Evolutionary conservation across 768 basidiomycete species (phyloP), one percentile per base, ranked within the genome.

Genomic region (Psilocybe sp.): DNA sequence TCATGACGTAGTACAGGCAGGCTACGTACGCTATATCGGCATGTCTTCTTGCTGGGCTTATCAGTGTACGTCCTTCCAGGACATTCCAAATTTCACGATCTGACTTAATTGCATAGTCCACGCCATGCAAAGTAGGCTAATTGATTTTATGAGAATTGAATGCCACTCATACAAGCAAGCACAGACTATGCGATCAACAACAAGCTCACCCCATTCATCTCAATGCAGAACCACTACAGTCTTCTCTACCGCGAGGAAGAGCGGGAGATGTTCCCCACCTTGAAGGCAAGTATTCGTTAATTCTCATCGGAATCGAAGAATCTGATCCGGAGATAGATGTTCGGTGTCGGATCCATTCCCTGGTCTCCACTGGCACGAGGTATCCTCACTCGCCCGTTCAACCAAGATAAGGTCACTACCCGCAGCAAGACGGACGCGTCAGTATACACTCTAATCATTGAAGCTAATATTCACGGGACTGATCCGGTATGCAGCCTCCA

Each of bases 1-100:
- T 19, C 80, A 85, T 47, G 84, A 85, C 50, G 78, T 86, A n/a
- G 81, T 86, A 4, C 63, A 83, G 53, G 78, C 79, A 2, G 84
- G 84, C 5, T 79, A 80, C 48, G 84, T 78, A 16, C 71, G 84
- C 32, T 85, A 81, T 56, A 73, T 82, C 28, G 80, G 81, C 34
- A 81, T 80, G 77, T 74, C 72, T 15, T 79, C 78, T 6, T 81
- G 79, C 60, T 72, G 64, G 54, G 80, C 79, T 1, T 81, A 69
- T 64, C 79, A 81, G 62, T 81, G 79, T 80, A 57, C 35, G 73
- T 19, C 36, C 13, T 18, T 51, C 8, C 9, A 1, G n/a, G 1
- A 31, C 14, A 38, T 4, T 12, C 33, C 42, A 6, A 28, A 13
- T 45, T 31, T 4, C 20, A 3, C 18, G 35, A 20, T 2, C 9